Base-by-base conservation (phyloP, 768 basidiomycete species). In the Mycena latifolia region DNA sequence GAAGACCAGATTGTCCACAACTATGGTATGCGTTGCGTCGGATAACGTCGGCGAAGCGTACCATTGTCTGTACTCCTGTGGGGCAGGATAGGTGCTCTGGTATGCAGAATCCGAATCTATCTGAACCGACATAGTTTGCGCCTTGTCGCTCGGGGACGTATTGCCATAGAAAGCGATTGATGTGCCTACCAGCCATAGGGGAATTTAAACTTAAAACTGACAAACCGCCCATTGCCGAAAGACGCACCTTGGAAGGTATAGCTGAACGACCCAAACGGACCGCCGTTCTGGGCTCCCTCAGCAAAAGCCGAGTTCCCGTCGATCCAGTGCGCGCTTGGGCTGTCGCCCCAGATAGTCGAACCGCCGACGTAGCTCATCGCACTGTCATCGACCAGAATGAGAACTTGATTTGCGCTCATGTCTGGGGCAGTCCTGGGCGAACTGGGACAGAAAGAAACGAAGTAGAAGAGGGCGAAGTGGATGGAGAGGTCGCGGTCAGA, bases 181-280 rank as follows among this genome's bases (percentile, higher is more conserved):
- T 10, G 50, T 51, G 7, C 50, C 50, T 51, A 20, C 10, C 37
- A 11, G 7, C 10, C 37, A 37, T 10, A 20, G 20, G 2, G n/a
- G 20, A 43, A n/a, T n/a, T n/a, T 20, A n/a, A n/a, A 37, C 3
- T 37, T 6, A 43, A n/a, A 33, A 33, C 5, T 33, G 31, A 11
- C 5, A 33, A 5, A 6, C 3, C 20, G 20, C 5, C 20, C 20
- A 20, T 20, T n/a, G n/a, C n/a, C 1, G 12, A 20, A 5, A 12
- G 17, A 51, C 50, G 31, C 29, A 51, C 50, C 50, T 33, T 51
- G n/a, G 50, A 51, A 51, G 5, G 50, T 51, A 31, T 29, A 51
- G 22, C n/a, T 51, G n/a, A 51, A 51, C 22, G 50, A 29, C 14
- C 17, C 50, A 51, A 51, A 51, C 8, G 50, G 50, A 18, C 50